Evolutionary conservation across 1,139 yeast genomes (phyloP).

Genomic region (Nadsonia commutata): DNA sequence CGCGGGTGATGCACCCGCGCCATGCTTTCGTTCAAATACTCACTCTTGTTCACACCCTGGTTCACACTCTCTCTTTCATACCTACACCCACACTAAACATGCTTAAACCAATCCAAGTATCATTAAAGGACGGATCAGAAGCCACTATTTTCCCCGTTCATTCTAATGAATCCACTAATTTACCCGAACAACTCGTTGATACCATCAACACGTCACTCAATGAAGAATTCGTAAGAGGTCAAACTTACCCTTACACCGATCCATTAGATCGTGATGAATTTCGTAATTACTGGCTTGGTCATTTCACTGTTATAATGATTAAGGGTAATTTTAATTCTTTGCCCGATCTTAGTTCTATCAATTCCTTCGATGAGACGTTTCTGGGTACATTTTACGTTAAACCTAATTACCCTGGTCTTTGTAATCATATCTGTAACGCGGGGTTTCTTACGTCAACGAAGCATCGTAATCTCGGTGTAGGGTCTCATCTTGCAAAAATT

Average conservation of each 20-base stretch:
- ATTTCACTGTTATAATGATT: constrained; percentile 42
- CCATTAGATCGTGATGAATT: constrained; percentile 50
- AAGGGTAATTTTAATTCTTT: constrained; percentile 14
- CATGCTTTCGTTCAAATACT: no score
- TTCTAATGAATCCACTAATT: no score
- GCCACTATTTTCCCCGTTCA: no score
- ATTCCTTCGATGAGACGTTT: constrained; percentile 15
- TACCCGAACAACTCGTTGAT: no score
- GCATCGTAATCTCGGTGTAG: constrained; percentile 44
- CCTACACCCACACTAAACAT: no score
- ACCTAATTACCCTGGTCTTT: constrained; percentile 66
- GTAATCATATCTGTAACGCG: constrained; percentile 68
- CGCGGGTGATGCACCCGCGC: no score
- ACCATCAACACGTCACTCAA: no score
- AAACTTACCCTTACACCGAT: constrained; percentile 64
- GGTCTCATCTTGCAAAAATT: constrained; percentile 43
- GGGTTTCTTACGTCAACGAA: constrained; percentile 51
- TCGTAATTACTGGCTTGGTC: constrained; percentile 58
- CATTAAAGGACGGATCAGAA: no score
- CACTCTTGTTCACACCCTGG: no score
- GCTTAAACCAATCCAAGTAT: no score
- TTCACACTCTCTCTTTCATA: no score
- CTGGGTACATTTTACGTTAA: constrained; percentile 62
- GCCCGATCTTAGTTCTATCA: not conserved
- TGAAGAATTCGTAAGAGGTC: constrained; percentile 73